phyloP scores from a whole-genome alignment of 1,284 basidiomycete species.

The Naganishia albida region DNA sequence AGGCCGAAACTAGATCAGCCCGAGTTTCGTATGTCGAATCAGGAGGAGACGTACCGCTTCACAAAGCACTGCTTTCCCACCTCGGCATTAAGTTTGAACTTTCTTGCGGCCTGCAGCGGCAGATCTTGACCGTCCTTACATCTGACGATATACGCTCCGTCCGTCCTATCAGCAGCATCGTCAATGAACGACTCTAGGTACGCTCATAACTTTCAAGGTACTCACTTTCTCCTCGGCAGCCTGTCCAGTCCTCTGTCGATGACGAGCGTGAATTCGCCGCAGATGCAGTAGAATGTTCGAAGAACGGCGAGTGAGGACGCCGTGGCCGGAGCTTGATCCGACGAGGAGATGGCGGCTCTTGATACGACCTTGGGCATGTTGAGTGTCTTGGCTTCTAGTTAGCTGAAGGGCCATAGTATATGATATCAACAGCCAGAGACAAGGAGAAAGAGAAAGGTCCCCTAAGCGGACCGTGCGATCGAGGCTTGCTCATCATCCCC shows the following conservation, averaged over 20 bases:
- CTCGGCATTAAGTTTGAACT: constrained; percentile 54
- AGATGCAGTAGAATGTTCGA: constrained; percentile 54
- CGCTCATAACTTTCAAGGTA: not conserved
- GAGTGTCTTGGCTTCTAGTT: not conserved
- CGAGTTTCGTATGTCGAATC: not conserved
- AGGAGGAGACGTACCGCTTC: constrained; percentile 39
- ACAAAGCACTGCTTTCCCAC: constrained; percentile 47
- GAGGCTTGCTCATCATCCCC: constrained; percentile 8
- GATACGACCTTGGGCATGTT: constrained; percentile 54
- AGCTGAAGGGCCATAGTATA: not conserved
- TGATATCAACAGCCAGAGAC: not conserved
- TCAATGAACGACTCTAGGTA: not conserved
- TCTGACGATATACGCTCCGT: constrained; percentile 50
- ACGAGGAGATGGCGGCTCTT: constrained; percentile 49
- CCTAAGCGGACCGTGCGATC: constrained; percentile 1
- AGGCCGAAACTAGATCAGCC: too few relatives aligned
- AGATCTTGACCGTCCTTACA: constrained; percentile 38
- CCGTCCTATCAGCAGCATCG: constrained; percentile 39
- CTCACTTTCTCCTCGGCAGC: constrained; percentile 48
- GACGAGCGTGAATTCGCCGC: constrained; percentile 54
- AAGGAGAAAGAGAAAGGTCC: not conserved
- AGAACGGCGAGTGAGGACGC: constrained; percentile 49
- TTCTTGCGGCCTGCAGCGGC: constrained; percentile 42
- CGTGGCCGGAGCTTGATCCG: constrained; percentile 47
- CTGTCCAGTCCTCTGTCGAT: constrained; percentile 51